Percentiles rank a stretch among this genome's conserved stretches.
These are phyloP conservation scores for Ochromonadaceae sp. DNA, from an alignment of 352 stramenopile species.

Conservation along the genomic window DNA sequence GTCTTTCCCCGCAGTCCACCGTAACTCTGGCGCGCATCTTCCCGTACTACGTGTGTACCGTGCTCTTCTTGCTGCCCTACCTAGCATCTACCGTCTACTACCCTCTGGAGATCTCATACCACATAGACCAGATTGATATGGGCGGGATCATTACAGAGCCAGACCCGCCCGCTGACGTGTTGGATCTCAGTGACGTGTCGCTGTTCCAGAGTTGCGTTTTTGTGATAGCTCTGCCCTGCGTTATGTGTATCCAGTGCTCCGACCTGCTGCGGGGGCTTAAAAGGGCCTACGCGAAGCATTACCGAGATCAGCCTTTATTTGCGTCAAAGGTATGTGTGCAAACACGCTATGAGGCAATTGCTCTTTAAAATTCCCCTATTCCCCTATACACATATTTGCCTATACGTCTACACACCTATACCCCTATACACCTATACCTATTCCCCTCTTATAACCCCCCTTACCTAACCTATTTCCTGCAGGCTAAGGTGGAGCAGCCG, in stretches of 20 bases:
- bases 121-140: not conserved
- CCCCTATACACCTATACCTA: too few relatives aligned
- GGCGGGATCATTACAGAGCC: not conserved
- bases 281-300: not conserved
- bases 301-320: not conserved
- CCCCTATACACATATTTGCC: too few relatives aligned
- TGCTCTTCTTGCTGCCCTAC: slow-evolving; percentile 3
- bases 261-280: not conserved
- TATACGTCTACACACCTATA: too few relatives aligned
- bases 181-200: slow-evolving; percentile 4
- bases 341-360: too few relatives aligned
- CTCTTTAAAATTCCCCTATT: too few relatives aligned
- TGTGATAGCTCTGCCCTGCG: not conserved
- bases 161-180: not conserved
- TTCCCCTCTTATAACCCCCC: too few relatives aligned
- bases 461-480: too few relatives aligned
- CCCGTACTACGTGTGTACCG: slow-evolving; percentile 6
- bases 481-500: too few relatives aligned
- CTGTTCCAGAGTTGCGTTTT: not conserved
- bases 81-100: not conserved
- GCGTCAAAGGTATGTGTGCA: not conserved
- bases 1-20: not conserved
- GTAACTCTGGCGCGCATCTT: not conserved
- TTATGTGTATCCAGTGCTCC: not conserved
- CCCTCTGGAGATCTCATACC: not conserved